Evolutionary conservation across 441 rosid species (phyloP).

Genomic region (Omphalea diandra): DNA sequence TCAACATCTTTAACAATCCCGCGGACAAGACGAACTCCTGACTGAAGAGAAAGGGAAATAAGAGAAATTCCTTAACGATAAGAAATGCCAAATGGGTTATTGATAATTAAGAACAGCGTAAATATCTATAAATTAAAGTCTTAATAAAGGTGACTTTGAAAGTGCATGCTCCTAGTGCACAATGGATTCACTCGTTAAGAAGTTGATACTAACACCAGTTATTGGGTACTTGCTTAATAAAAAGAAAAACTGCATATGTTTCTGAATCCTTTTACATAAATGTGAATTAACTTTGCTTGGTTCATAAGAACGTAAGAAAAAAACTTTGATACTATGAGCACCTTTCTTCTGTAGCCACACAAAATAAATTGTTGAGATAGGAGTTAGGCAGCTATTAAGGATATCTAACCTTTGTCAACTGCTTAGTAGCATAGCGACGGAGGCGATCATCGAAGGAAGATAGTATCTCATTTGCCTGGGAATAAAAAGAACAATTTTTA

Average conservation of each 20-base stretch:
- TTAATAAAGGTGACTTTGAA: not conserved
- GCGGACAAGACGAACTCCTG: constrained; percentile 81
- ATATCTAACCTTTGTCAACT: constrained; percentile 66
- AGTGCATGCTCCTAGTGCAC: not conserved
- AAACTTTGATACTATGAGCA: not conserved
- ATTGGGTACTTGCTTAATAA: too few relatives aligned
- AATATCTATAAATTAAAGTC: not conserved
- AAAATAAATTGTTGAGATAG: not conserved
- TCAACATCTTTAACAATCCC: constrained; percentile 86
- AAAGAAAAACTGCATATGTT: not conserved
- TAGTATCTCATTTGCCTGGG: constrained; percentile 79
- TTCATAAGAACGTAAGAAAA: not conserved
- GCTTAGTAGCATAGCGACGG: constrained; percentile 76
- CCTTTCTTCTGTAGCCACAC: not conserved
- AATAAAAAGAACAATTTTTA: constrained; percentile 15
- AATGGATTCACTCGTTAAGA: not conserved
- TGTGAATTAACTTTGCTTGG: not conserved
- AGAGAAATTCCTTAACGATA: constrained; percentile 5
- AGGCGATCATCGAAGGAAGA: constrained; percentile 91
- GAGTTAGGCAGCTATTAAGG: not conserved
- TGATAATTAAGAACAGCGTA: not conserved
- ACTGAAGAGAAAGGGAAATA: constrained; percentile 42
- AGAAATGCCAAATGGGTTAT: constrained; percentile 1
- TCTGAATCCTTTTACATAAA: not conserved
- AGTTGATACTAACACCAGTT: too few relatives aligned